Evolutionary conservation across 163 green algal species (phyloP), one percentile per base, ranked within the genome.

Genomic region (Picocystis sp.): DNA sequence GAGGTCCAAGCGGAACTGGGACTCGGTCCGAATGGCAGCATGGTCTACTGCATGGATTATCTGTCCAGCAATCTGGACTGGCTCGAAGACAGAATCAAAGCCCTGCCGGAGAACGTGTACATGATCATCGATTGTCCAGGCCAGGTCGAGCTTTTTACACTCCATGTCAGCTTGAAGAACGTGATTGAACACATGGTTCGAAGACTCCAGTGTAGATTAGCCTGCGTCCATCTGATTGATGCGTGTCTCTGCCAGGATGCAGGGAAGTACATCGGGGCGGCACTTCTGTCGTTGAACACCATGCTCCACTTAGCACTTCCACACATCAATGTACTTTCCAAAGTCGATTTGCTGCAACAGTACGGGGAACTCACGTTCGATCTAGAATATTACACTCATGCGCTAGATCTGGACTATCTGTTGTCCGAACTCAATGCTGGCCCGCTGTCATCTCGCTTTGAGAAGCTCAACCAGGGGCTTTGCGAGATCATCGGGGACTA

Each of bases 241-340:
- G 75, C 77, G 0, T 84, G 94, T 66, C 70, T 97, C 42, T 92
- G 80, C 60, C 84, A 70, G 14, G 83, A 95, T 53, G 65, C 84
- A 0, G 45, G 65, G 55, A 96, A 97, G 72, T 78, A 72, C 47
- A 38, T 74, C 1, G 38, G 43, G 14, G 69, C 69, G 0, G 49
- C 70, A 22, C 61, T 96, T 58, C 63, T 89, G 43, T 88, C 83
- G 0, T 66, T 97, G 23, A 72, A 63, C 29, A 81, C 80, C 14
- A 98, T 98, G 91, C 71, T 97, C 22, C 82, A 93, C 66, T 67
- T 99, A 50, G 91, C 97, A 62, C 71, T 97, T 56, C 90, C 90
- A 2, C 90, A 98, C 57, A 66, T 99, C 29, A 97, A 94, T 57
- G 76, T 97, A 8, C 75, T 99, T 13, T 92, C 79, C 21, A 99